Base-by-base conservation (phyloP, 495 filamentous ascomycete genomes). In the Cercophora newfieldiana region DNA sequence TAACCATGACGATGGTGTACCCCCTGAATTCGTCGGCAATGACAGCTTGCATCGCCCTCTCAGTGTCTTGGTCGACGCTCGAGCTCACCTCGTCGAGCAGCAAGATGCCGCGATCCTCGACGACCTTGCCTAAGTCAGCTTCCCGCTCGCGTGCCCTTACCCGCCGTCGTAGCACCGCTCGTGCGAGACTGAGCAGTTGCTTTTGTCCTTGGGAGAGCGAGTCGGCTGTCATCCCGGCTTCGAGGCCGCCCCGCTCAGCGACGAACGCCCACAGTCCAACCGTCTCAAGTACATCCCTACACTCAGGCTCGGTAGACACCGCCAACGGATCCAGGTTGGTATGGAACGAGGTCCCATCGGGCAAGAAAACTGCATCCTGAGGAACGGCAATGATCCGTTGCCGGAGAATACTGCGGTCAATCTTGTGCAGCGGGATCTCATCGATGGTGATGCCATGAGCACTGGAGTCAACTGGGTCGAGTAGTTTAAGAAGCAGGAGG, bases 401-500 rank as follows among this genome's bases (percentile, higher is more conserved):
- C 6, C 72, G 68, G 10, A 74, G 70, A 7, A 31, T 22, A 7
- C 64, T 14, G 26, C 68, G 70, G 64, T 63, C 59, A 56, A 70
- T 61, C 7, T 22, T 31, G 64, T 30, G 0, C 3, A 74, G 65
- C 1, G 72, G 66, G 21, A 59, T 66, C 22, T 47, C 33, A 63
- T 72, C 70, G 56, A 74, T 70, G 7, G 53, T 67, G 19, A 72
- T 66, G 50, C 44, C 63, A 3, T 29, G 4, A 64, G 83, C 81
- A 53, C 91, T 91, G 50, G 83, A 78, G 59, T 82, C 79, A 3
- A 91, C 82, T 69, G 97, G 94, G 68, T 67, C 66, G 50, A 99
- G 96, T 59, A 99, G 93, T 48, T 94, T 88, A 83, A 99, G 97
- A n/a, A 97, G 83, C 25, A 93, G 88, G 70, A 97, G 83, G 5